A percentile compares a stretch with the other conserved stretches of the same genome.
Conservation (phyloP, 2,329 filamentous ascomycete genomes). For the Trichoderma oligosporum region DNA sequence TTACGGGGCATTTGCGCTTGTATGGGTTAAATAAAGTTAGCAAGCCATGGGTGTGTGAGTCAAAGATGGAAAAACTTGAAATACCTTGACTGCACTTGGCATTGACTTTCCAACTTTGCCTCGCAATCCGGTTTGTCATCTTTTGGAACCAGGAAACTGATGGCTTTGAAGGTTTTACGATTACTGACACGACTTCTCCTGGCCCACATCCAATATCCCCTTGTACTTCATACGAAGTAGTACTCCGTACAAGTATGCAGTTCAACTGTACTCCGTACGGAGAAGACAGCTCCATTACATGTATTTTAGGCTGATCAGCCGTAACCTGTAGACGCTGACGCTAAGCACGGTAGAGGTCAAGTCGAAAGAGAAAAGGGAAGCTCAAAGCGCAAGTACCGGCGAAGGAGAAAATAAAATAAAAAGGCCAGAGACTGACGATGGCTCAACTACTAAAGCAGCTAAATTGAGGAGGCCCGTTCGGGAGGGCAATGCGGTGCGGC, state of each 20-base stretch:
- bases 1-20: background rate
- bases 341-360: constrained; percentile 13
- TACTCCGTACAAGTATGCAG: background rate
- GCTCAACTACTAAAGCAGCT: constrained; percentile 3
- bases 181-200: constrained; percentile 4
- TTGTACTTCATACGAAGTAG: background rate
- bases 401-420: background rate
- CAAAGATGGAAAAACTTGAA: background rate
- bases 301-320: no score
- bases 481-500: background rate
- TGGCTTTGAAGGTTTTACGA: background rate
- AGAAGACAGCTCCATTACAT: no score
- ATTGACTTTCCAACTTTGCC: background rate
- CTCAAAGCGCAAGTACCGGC: constrained; percentile 2
- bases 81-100: constrained; percentile 9
- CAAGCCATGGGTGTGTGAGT: no score
- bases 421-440: background rate
- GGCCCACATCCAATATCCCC: background rate
- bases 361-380: constrained; percentile 1
- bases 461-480: constrained; percentile 6
- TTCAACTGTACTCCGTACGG: background rate
- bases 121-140: background rate
- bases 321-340: constrained; percentile 9
- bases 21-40: no score
- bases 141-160: constrained; percentile 4